These are phyloP conservation scores for Pulveroboletus sp. DNA, from an alignment of 768 basidiomycete genomes.

Conservation along the genomic window DNA sequence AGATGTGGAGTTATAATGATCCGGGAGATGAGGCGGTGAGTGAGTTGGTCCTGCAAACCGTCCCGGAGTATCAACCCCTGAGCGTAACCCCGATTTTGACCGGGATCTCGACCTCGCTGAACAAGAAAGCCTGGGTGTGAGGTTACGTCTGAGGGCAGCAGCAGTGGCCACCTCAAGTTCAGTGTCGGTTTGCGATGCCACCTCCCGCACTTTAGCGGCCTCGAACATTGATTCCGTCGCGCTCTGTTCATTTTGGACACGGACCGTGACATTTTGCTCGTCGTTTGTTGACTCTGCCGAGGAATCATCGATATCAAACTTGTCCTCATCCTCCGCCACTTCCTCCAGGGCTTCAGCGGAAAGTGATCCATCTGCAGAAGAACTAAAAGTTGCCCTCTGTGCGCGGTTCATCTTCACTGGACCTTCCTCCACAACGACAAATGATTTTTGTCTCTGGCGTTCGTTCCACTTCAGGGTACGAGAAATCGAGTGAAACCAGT, in stretches of 20 bases:
- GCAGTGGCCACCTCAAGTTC: slow-evolving; percentile 32
- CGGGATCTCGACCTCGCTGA: slow-evolving; percentile 31
- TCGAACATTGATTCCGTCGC: slow-evolving; percentile 12
- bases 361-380: slow-evolving; percentile 8
- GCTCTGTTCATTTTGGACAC: slow-evolving; percentile 14
- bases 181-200: slow-evolving; percentile 22
- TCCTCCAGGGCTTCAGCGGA: slow-evolving; percentile 34
- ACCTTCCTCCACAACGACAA: slow-evolving; percentile 94
- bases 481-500: slow-evolving; percentile 98
- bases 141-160: slow-evolving; percentile 28
- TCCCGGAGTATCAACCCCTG: slow-evolving; percentile 62
- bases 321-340: slow-evolving; percentile 49
- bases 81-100: slow-evolving; percentile 37
- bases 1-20: slow-evolving; percentile 29
- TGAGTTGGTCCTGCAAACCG: slow-evolving; percentile 51
- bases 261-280: slow-evolving; percentile 1
- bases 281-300: slow-evolving; percentile 46
- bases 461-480: slow-evolving; percentile 99
- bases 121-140: slow-evolving; percentile 26
- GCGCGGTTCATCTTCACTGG: slow-evolving; percentile 41
- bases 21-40: slow-evolving; percentile 37
- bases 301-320: slow-evolving; percentile 92
- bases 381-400: slow-evolving; percentile 11
- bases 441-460: slow-evolving; percentile 96
- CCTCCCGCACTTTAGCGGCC: slow-evolving; percentile 29